Evolutionary conservation across 1,284 basidiomycete species (phyloP), one percentile per base, ranked within the genome.

Genomic region (Malassezia furfur): DNA sequence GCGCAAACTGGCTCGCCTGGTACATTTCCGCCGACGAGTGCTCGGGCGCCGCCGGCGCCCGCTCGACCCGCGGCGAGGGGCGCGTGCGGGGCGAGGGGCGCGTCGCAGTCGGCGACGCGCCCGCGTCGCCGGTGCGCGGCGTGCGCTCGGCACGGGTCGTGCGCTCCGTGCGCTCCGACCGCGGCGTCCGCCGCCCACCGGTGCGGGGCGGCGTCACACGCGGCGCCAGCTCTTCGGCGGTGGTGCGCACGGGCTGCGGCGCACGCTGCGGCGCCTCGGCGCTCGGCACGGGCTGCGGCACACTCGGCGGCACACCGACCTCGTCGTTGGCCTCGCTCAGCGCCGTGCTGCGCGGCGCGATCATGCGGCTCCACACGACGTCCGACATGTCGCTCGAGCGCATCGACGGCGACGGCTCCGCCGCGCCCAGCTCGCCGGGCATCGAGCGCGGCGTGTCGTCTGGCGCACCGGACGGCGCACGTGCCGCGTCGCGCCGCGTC

Each of bases 21-120:
- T 47, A 47, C 45, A 47, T 47, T 8, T 32, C 32, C 17, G 45
- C 45, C 12, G 45, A 47, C 2, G 45, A 47, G 10, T 47, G 45
- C 45, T 47, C 45, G 4, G 45, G 45, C 17, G 35, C 30, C 15
- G 21, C 12, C 17, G 40, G 40, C 19, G 40, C 21, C 14, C 17
- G 21, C 6, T 30, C 22, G 21, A 22, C 11, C 14, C 40, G 40
- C n/a, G 40, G 40, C 22, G 43, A 28, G 8, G n/a, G 43, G 2
- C 28, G 25, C 17, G 19, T 25, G 30, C 30, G 40, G 14, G 40
- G 39, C 7, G 39, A 25, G 19, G 14, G 11, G 38, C 17, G 17
- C 17, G 17, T 22, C 15, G 38, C 22, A 14, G 14, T 17, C 38
- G 38, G 38, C 14, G 7, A 10, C 9, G 7, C 22, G 17, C 9